Percentiles rank a stretch among this genome's conserved stretches.
These are phyloP conservation scores for Kernera saxatilis DNA, from an alignment of 345 rosid species.

Conservation along the genomic window DNA sequence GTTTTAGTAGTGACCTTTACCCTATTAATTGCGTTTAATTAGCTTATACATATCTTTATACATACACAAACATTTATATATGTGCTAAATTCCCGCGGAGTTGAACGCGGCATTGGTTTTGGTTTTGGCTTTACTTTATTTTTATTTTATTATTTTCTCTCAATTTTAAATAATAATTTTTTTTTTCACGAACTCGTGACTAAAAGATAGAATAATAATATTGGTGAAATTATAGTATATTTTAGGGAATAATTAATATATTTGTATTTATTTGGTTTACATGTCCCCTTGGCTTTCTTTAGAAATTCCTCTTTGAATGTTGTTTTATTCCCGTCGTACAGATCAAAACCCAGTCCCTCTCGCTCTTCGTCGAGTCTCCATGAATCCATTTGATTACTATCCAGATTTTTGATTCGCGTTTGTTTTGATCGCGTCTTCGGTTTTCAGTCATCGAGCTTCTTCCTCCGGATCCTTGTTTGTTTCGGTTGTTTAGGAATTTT, in stretches of 20 bases:
- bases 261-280: conserved; percentile 7
- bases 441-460: neutral
- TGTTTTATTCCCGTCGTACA: conserved; percentile 14
- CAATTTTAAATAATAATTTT: neutral
- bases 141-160: neutral
- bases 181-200: conserved; percentile 17
- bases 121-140: conserved; percentile 30
- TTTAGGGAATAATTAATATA: neutral
- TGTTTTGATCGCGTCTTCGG: neutral
- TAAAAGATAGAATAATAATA: neutral
- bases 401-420: neutral
- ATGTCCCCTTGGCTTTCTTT: conserved; percentile 24
- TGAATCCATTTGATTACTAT: neutral
- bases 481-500: neutral
- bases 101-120: conserved; percentile 52
- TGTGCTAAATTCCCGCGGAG: conserved; percentile 33
- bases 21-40: neutral
- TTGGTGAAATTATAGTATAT: neutral
- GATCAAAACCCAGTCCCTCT: conserved; percentile 5
- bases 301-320: conserved; percentile 18
- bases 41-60: neutral
- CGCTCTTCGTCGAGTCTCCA: neutral
- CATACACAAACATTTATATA: neutral
- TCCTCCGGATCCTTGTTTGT: neutral
- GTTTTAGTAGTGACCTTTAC: neutral